Evolutionary conservation across 2,329 filamentous ascomycete species (phyloP).

Genomic region (Pseudogymnoascus sp.): DNA sequence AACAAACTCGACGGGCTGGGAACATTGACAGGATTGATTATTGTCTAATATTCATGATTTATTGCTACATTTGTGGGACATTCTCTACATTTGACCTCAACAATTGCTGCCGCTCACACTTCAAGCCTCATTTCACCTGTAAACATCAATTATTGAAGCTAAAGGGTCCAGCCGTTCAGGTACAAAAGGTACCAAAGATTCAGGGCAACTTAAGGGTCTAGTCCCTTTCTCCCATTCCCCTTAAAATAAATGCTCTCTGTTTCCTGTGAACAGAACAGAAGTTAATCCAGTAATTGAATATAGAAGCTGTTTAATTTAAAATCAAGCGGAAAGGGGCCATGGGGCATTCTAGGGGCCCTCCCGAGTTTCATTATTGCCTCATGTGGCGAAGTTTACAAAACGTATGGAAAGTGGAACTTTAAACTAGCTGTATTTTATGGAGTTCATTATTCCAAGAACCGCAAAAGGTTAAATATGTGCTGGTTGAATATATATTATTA

Average conservation of each 20-base stretch:
- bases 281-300: neutral
- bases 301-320: neutral
- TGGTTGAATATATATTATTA: neutral
- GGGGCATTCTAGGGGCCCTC: neutral
- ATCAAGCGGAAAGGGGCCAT: neutral
- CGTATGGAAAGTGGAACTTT: neutral
- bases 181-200: neutral
- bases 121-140: neutral
- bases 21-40: neutral
- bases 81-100: neutral
- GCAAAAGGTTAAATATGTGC: neutral
- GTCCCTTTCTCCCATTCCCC: slow-evolving; percentile 1
- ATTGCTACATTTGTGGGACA: neutral
- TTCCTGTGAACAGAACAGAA: neutral
- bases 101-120: neutral
- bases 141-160: neutral
- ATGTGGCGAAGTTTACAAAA: neutral
- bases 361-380: slow-evolving; percentile 4
- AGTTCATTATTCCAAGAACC: neutral
- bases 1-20: neutral
- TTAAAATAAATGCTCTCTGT: neutral
- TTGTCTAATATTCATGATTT: neutral
- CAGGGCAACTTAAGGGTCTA: slow-evolving; percentile 1
- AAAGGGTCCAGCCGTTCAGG: slow-evolving; percentile 7
- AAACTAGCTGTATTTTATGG: neutral